These are phyloP conservation scores for Trichoderma atrobrunneum DNA, from an alignment of 2,329 filamentous ascomycete genomes.

Conservation along the genomic window DNA sequence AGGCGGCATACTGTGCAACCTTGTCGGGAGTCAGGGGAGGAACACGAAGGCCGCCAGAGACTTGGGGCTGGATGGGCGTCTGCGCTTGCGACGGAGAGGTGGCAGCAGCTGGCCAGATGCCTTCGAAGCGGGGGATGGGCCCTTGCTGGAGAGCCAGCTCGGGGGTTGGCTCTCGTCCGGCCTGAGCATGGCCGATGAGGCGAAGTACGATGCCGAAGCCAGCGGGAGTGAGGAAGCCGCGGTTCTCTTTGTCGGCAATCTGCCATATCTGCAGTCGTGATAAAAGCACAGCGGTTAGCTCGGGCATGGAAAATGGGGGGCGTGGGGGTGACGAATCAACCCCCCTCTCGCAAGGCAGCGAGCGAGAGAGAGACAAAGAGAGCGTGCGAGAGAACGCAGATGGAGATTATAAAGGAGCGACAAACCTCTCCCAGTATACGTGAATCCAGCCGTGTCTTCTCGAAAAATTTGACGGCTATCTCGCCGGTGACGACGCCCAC, in stretches of 20 bases:
- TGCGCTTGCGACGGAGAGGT: constrained; percentile 41
- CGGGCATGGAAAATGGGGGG: background rate
- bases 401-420: constrained; percentile 21
- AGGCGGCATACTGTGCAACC: constrained; percentile 78
- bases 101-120: constrained; percentile 45
- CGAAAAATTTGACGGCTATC: constrained; percentile 94
- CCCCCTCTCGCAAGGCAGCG: background rate
- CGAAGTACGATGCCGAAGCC: constrained; percentile 92
- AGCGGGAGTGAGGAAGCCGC: constrained; percentile 85
- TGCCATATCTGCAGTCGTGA: constrained; percentile 79
- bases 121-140: constrained; percentile 90
- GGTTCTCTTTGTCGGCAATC: constrained; percentile 95
- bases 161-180: constrained; percentile 73
- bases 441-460: constrained; percentile 87
- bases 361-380: background rate
- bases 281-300: constrained; percentile 10
- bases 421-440: constrained; percentile 82
- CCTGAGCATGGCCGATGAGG: constrained; percentile 94
- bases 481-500: constrained; percentile 95
- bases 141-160: constrained; percentile 82
- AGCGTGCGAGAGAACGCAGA: background rate
- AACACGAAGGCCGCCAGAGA: constrained; percentile 74
- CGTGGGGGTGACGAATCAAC: constrained; percentile 1
- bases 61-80: constrained; percentile 53
- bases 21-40: constrained; percentile 86